Evolutionary conservation across 305 asterid genomes (phyloP), one percentile per base, ranked within the genome.

Genomic region (Vinca major): DNA sequence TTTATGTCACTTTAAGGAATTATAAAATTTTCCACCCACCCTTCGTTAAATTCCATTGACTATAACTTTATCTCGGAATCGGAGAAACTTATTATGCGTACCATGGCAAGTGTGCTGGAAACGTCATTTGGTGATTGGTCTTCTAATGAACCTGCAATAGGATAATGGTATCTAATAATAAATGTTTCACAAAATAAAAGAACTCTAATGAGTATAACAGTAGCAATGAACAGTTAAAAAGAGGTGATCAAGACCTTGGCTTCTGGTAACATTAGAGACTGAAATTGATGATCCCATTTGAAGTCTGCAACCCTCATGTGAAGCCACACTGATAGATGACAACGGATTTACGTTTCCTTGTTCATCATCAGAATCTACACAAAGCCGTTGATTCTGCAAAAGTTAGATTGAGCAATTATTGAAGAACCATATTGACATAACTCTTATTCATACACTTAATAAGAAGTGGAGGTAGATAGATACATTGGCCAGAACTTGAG

Each of bases 241-340:
- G 10, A 17, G 66, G 47, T 45, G 12, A 10, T 45, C 49, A 45
- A 49, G 71, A 84, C 88, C 86, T 83, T 78, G 74, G 62, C 66
- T 69, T 37, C 57, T 75, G 62, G 68, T 77, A 62, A 65, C 44
- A 63, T 66, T 69, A 64, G 74, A 62, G 70, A 70, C 33, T 63
- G 85, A 63, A 51, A 55, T 62, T 37, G 80, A 55, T 49, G 82
- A 74, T 66, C 72, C 56, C 47, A 49, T 66, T 56, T 74, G 78
- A 73, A 53, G 66, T 39, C 14, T 66, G 53, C 36, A 78, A 79
- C 81, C 90, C 67, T 86, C 88, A 77, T 80, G 86, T 72, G 88
- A 80, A 73, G 86, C 88, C 56, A 83, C 68, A 77, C 69, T 47
- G 63, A 70, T 62, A 62, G 75, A 82, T 82, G 76, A 45, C 73